Evolutionary conservation across 805 yeast species (phyloP), one percentile per base, ranked within the genome.

Genomic region (Grigorovia humatica): DNA sequence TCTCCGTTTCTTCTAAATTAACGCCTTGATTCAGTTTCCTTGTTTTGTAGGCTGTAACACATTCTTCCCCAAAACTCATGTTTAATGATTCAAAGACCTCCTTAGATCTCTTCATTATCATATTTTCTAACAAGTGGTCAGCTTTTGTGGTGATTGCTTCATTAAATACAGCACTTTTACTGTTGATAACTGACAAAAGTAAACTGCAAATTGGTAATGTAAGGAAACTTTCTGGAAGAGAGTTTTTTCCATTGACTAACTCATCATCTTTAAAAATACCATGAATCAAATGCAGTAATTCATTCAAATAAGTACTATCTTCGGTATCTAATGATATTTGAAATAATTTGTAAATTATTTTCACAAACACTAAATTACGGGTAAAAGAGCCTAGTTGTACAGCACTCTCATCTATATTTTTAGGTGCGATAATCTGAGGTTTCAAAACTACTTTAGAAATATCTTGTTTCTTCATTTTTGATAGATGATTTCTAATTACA

Each of bases 251-350:
- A 55, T 72, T 64, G 2, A 70, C 55, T 9, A 52, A 51, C 53
- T 76, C 81, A 50, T 74, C 75, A 59, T 81, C 84, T 30, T 70
- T 59, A 18, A 85, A 60, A 8, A 82, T 70, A 6, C 86, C 90
- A 68, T 85, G 88, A 2, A 83, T 56, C 48, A 86, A 70, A 62
- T 85, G 93, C 42, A 86, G 70, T n/a, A 82, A 59, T 44, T 79
- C 80, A 17, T 80, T 77, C 40, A 83, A 65, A 58, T 72, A 82
- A 0, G 78, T 69, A 50, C 82, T 84, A 50, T 79, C 77, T 1
- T 73, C 71, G 0, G 70, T 66, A 48, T 74, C 74, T 20, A 82
- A 67, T 0, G 85, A 74, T 43, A 72, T 72, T 49, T 77, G 78
- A 15, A 85, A 66, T n/a, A 80, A 63, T 58, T 82, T 82, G 58